Percentiles rank a stretch among this genome's conserved stretches.
These are phyloP conservation scores for Aegilops umbellulata DNA, from an alignment of 176 grass and related monocot genomes.

Conservation along the genomic window DNA sequence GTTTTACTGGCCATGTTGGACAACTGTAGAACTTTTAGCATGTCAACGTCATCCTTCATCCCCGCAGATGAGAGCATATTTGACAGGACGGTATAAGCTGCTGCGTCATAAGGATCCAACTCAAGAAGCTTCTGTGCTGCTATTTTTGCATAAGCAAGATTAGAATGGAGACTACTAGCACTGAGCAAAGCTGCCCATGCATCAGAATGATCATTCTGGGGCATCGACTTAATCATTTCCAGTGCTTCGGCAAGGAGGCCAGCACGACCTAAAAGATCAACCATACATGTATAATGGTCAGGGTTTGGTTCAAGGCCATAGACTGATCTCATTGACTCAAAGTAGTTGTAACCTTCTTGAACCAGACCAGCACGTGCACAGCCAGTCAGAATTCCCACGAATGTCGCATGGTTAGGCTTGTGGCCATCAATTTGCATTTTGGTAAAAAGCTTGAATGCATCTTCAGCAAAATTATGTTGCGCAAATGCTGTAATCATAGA, in stretches of 20 bases:
- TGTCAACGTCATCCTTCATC: conserved; percentile 47
- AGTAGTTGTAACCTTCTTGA: conserved; percentile 59
- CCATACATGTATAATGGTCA: conserved; percentile 65
- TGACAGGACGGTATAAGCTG: conserved; percentile 50
- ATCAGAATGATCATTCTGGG: conserved; percentile 43
- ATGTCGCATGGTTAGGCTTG: conserved; percentile 58
- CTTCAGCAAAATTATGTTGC: conserved; percentile 57
- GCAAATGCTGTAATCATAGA: conserved; percentile 70
- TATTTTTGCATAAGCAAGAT: conserved; percentile 61
- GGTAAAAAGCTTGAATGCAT: conserved; percentile 49
- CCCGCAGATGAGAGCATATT: conserved; percentile 53
- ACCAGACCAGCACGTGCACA: conserved; percentile 60
- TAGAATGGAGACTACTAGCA: conserved; percentile 62
- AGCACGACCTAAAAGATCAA: conserved; percentile 71
- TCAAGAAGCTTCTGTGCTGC: conserved; percentile 60
- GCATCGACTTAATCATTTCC: conserved; percentile 55
- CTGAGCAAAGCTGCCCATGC: conserved; percentile 60
- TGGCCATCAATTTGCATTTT: conserved; percentile 45
- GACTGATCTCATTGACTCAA: conserved; percentile 49
- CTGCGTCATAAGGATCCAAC: conserved; percentile 51
- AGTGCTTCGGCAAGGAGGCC: conserved; percentile 55
- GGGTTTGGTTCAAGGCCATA: conserved; percentile 47
- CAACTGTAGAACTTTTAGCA: conserved; percentile 28
- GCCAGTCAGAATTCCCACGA: conserved; percentile 60
- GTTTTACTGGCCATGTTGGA: conserved; percentile 51